Conservation (phyloP, 305 asterid species). For the Solanum hybrid region DNA sequence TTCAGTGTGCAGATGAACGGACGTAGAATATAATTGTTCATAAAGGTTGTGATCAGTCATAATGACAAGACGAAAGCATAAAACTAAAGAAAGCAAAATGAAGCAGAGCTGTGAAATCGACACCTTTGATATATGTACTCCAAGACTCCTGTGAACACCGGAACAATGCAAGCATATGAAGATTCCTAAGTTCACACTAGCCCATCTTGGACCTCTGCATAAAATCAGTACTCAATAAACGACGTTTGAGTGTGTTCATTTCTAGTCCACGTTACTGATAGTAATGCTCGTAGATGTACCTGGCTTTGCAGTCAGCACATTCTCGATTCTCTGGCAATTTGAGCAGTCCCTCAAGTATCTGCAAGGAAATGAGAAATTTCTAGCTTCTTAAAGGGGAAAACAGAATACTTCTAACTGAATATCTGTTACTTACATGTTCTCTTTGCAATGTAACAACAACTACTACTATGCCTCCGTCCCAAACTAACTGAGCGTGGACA, state of each 20-base stretch:
- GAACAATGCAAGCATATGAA: conserved; percentile 22
- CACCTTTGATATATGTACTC: conserved; percentile 23
- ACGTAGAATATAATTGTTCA: background rate
- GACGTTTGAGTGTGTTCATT: background rate
- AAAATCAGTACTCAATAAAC: background rate
- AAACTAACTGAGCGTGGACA: background rate
- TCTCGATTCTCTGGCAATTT: conserved; percentile 16
- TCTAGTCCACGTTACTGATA: background rate
- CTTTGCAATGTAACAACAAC: background rate
- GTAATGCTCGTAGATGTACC: background rate
- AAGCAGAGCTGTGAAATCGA: background rate
- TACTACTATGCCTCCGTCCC: background rate
- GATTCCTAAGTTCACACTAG: conserved; percentile 18
- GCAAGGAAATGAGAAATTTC: background rate
- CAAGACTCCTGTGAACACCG: conserved; percentile 19
- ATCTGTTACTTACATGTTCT: background rate
- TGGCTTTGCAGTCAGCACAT: conserved; percentile 20
- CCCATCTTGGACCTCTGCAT: conserved; percentile 20
- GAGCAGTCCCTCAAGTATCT: conserved; percentile 16
- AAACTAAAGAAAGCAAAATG: background rate
- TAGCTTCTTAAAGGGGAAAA: background rate
- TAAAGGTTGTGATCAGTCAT: background rate
- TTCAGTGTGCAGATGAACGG: background rate
- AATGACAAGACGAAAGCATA: background rate
- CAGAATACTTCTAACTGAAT: background rate